Evolutionary conservation across 2,329 filamentous ascomycete species (phyloP).

Genomic region (Rhinocladiella mackenziei): DNA sequence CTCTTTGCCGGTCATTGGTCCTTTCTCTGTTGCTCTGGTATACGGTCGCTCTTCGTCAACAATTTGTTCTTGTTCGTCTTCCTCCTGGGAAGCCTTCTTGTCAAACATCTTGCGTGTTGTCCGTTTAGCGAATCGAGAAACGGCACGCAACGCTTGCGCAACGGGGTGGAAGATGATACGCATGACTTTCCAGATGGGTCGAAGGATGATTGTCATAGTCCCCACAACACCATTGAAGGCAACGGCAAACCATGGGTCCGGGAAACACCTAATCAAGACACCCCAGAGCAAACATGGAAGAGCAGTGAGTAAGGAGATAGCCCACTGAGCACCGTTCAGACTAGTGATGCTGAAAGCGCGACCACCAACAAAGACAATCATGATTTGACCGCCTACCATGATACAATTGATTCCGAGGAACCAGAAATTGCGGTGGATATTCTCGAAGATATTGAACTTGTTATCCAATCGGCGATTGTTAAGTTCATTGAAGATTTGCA

Average conservation of each 20-base stretch:
- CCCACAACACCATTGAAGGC: constrained; percentile 50
- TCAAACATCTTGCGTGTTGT: constrained; percentile 19
- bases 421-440: constrained; percentile 77
- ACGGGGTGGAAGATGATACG: constrained; percentile 33
- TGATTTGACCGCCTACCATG: constrained; percentile 83
- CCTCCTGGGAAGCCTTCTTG: constrained; percentile 13
- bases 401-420: constrained; percentile 80
- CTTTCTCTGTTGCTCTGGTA: neutral
- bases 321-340: constrained; percentile 77
- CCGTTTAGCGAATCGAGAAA: constrained; percentile 27
- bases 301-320: constrained; percentile 76
- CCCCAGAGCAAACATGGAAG: constrained; percentile 81
- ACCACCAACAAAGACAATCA: constrained; percentile 86
- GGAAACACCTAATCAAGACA: constrained; percentile 73
- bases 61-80: constrained; percentile 9
- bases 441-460: constrained; percentile 91
- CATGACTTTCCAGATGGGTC: constrained; percentile 36
- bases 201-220: constrained; percentile 51
- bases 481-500: constrained; percentile 98
- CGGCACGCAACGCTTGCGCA: constrained; percentile 28
- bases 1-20: constrained; percentile 4
- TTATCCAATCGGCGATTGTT: constrained; percentile 96
- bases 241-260: constrained; percentile 57
- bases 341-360: constrained; percentile 70
- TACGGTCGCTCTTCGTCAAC: constrained; percentile 15